Percentiles rank a stretch among this genome's conserved stretches.
Conservation (phyloP, 306 rosid species). For the Cucumis hystrix region DNA sequence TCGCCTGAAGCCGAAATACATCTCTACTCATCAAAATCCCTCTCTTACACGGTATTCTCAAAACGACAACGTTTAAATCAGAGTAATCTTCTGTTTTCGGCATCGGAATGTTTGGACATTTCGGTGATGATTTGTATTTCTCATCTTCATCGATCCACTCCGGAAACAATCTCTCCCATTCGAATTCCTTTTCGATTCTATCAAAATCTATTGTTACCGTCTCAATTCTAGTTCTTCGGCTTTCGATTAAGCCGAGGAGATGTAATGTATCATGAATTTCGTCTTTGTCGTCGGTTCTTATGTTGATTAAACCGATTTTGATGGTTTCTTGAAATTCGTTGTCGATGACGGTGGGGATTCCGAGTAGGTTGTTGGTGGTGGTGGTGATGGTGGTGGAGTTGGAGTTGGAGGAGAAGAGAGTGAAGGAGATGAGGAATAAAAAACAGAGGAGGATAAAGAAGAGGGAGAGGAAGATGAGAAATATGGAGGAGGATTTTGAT, state of each 20-base stretch:
- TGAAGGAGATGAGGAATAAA: neutral
- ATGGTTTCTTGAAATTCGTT: neutral
- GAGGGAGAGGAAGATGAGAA: neutral
- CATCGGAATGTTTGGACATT: conserved; percentile 54
- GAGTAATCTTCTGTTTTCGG: conserved; percentile 19
- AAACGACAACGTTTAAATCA: conserved; percentile 45
- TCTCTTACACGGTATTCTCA: conserved; percentile 41
- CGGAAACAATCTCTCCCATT: conserved; percentile 49
- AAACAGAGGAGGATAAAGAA: neutral
- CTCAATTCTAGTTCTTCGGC: neutral
- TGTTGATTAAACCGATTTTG: neutral
- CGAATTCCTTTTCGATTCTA: conserved; percentile 6
- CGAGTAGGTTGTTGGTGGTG: neutral
- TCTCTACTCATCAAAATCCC: conserved; percentile 28
- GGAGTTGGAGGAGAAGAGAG: neutral
- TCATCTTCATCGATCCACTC: conserved; percentile 56
- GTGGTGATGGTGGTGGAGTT: neutral
- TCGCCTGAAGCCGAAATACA: conserved; percentile 51
- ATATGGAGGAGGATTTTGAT: neutral
- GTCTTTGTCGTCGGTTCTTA: neutral
- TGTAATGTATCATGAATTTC: neutral
- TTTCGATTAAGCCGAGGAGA: neutral
- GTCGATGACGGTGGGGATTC: neutral
- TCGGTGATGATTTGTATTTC: conserved; percentile 16
- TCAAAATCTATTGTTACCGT: conserved; percentile 21